Evolutionary conservation across 2,329 filamentous ascomycete species (phyloP).

Genomic region (Helicocarpus griseus): DNA sequence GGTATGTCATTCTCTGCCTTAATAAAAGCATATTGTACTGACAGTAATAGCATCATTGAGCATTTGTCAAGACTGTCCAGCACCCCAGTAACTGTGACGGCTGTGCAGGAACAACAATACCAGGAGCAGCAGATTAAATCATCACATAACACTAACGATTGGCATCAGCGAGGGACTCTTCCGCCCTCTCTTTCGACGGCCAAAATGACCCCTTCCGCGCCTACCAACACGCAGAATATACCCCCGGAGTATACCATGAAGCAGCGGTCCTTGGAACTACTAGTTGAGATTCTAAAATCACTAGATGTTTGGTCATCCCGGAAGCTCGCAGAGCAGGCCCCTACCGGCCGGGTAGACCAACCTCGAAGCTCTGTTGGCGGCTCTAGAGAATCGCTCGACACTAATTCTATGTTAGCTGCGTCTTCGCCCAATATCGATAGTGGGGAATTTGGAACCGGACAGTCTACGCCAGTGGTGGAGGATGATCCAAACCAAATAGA

Average conservation of each 20-base stretch:
- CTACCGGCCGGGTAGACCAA: conserved; percentile 3
- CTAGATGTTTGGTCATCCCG: conserved; percentile 89
- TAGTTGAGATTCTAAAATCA: conserved; percentile 81
- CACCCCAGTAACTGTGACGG: conserved; percentile 62
- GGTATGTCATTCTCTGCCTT: conserved; percentile 22
- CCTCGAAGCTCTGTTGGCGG: conserved; percentile 47
- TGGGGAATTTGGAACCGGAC: conserved; percentile 44
- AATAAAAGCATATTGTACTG: conserved; percentile 1
- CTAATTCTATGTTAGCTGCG: conserved; percentile 39
- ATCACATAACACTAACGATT: conserved; percentile 55
- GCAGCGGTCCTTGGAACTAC: conserved; percentile 73
- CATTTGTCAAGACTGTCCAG: conserved; percentile 83
- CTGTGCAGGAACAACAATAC: conserved; percentile 73
- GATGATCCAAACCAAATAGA: conserved; percentile 94
- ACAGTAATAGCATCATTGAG: conserved; percentile 61
- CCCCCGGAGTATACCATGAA: conserved; percentile 89
- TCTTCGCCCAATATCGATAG: conserved; percentile 51
- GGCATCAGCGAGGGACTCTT: conserved; percentile 76
- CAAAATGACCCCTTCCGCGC: conserved; percentile 51
- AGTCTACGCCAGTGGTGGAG: conserved; percentile 60
- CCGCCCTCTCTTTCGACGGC: conserved; percentile 78
- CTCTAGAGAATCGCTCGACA: conserved; percentile 68
- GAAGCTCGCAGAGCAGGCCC: conserved; percentile 40
- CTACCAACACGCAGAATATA: conserved; percentile 49
- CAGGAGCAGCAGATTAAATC: conserved; percentile 64